Evolutionary conservation across 129 eudicot genomes (phyloP), one percentile per base, ranked within the genome.

Genomic region (Pseudognaphalium luteoalbum): DNA sequence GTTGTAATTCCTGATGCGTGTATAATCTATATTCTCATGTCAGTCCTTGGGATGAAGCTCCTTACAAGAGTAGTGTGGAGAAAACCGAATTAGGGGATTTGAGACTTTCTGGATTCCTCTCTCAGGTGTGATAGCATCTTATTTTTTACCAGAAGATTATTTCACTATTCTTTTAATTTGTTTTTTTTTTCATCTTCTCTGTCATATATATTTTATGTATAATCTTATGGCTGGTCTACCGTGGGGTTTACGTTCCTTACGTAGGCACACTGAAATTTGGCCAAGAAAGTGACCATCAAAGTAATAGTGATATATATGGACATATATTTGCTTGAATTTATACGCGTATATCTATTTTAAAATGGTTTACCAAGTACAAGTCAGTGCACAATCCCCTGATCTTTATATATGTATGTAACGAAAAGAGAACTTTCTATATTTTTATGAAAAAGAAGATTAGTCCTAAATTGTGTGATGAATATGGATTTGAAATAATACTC

Each of bases 31-130:
- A 65, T 44, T 73, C 63, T 44, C 20, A 14, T 76, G 80, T 73
- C 83, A 92, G 98, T 85, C 98, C 98, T 51, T 92, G 97, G 96
- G 89, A 82, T 61, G 90, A 88, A 76, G 85, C 84, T 84, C 98
- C 92, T 76, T 93, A 93, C 76, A 82, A 72, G 75, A 81, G 80
- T 83, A 96, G 91, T 39, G 86, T 85, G 11, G 89, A 91, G 78
- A 93, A 80, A 87, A 90, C 88, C 32, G 90, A 89, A 74, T 65
- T 81, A 63, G 96, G 96, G 50, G 89, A 87, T 39, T 70, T 93
- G 66, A 74, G 92, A 41, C 86, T 93, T 78, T 83, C 92, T 47
- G 96, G 88, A 10, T 93, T 93, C 71, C 89, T 93, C 22, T 87
- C 96, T 41, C 85, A 90, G 98, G 98, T 90, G 65, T 52, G 44